Base-by-base conservation (phyloP, 2,329 filamentous ascomycete genomes). In the Nigrospora osmanthi region DNA sequence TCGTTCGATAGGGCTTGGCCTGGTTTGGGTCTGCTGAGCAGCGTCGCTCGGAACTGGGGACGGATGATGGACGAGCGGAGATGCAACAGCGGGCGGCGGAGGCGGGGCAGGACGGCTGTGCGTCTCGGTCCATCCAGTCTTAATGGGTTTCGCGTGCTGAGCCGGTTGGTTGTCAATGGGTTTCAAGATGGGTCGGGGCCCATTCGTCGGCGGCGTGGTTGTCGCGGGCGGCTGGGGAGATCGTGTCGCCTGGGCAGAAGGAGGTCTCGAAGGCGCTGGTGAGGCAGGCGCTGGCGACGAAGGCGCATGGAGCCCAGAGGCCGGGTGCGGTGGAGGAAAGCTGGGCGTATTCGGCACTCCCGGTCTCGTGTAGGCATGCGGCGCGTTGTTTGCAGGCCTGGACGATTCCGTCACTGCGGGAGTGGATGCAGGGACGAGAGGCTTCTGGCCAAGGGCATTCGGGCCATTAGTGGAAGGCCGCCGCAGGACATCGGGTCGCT, bases 401-500 rank as follows among this genome's bases (percentile, higher is more conserved):
- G 23, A 16, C 14, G 14, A n/a, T 19, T 58, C 54, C 35, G 56
- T 54, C 38, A 51, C 51, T 43, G 56, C 53, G 52, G 60, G 50
- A 57, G 57, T 44, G 4, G 33, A 64, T 42, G 41, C 52, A 52
- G 31, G 41, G 36, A 35, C 19, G 37, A 38, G 40, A 46, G 37
- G 33, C 33, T 45, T 61, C 52, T 40, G 53, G 48, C 39, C 51
- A 50, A 37, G 41, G 11, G 16, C n/a, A 33, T 23, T 11, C 19
- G 33, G 37, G 12, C 16, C 39, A 39, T 32, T 43, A 11, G 39
- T 47, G 46, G 54, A 50, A 13, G 48, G 54, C 32, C 40, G 54
- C 28, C 42, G 54, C 30, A 48, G 60, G 54, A 52, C 59, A 47
- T 75, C 68, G 33, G 73, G 67, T 46, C 69, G 65, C 41, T 69